Conservation (phyloP, 306 rosid species). For the Adenanthera pavonina region DNA sequence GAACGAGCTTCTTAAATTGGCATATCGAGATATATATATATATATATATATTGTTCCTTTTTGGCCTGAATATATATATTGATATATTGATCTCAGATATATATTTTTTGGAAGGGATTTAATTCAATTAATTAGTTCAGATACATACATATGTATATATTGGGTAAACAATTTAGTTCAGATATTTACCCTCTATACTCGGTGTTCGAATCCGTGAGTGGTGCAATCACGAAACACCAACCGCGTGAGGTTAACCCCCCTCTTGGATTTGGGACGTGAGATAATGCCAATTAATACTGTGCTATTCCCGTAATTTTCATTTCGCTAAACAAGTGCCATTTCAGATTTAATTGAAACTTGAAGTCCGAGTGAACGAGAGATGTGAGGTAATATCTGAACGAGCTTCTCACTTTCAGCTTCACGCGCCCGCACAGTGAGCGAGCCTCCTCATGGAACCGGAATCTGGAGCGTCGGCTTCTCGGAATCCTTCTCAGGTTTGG, state of each 20-base stretch:
- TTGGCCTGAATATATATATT: no score
- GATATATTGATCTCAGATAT: no score
- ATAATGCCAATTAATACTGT: background rate
- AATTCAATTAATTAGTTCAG: no score
- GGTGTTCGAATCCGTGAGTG: background rate
- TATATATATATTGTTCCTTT: no score
- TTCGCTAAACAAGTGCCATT: background rate
- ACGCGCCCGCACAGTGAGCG: background rate
- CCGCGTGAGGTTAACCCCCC: background rate
- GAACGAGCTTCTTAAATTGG: no score
- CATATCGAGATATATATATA: no score
- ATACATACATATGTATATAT: no score
- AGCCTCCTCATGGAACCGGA: conserved; percentile 55
- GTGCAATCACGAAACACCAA: background rate
- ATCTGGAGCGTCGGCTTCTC: conserved; percentile 54
- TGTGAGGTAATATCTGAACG: background rate
- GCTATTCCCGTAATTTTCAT: background rate
- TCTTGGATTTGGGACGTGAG: background rate
- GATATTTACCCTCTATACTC: background rate
- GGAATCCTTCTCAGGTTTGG: conserved; percentile 54
- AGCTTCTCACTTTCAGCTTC: background rate
- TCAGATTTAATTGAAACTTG: background rate
- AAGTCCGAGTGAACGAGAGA: background rate
- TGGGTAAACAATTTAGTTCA: no score
- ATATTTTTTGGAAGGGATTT: no score